Evolutionary conservation across 2,329 filamentous ascomycete species (phyloP).

Genomic region (Fusarium sp.): DNA sequence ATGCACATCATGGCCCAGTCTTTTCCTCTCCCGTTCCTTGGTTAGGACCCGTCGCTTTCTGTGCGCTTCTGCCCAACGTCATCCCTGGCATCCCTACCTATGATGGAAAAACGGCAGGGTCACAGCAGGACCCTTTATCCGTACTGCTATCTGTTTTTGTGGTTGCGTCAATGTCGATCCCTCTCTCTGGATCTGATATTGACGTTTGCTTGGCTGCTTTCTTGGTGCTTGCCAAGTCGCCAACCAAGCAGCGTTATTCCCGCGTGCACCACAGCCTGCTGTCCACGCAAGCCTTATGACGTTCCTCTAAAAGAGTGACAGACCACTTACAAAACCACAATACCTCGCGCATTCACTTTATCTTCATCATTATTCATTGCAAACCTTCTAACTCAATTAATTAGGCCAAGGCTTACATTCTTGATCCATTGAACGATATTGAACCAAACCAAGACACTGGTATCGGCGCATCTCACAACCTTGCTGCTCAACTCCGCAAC

Average conservation of each 20-base stretch:
- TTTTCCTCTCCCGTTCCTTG: constrained; percentile 26
- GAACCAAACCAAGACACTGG: constrained; percentile 77
- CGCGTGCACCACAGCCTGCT: constrained; percentile 17
- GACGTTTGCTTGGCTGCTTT: constrained; percentile 20
- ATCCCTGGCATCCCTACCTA: constrained; percentile 22
- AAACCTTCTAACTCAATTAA: constrained; percentile 12
- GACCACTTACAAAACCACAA: constrained; percentile 6
- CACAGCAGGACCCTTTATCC: constrained; percentile 39
- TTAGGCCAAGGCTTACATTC: constrained; percentile 75
- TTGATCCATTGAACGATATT: constrained; percentile 76
- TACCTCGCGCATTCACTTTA: constrained; percentile 9
- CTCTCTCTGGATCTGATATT: constrained; percentile 21
- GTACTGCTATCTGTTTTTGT: constrained; percentile 7
- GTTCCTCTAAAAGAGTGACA: constrained; percentile 26
- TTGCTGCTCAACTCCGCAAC: constrained; percentile 39
- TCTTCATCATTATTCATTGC: neutral
- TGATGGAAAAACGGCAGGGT: constrained; percentile 37
- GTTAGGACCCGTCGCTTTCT: constrained; percentile 15
- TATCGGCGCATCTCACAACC: constrained; percentile 41
- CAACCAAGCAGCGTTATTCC: constrained; percentile 10
- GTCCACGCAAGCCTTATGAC: constrained; percentile 47
- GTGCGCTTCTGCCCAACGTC: constrained; percentile 41
- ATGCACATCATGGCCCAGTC: constrained; percentile 30
- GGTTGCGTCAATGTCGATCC: constrained; percentile 44
- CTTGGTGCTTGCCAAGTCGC: constrained; percentile 41